Conservation (phyloP, 345 rosid genomes). For the Leavenworthia alabamica region DNA sequence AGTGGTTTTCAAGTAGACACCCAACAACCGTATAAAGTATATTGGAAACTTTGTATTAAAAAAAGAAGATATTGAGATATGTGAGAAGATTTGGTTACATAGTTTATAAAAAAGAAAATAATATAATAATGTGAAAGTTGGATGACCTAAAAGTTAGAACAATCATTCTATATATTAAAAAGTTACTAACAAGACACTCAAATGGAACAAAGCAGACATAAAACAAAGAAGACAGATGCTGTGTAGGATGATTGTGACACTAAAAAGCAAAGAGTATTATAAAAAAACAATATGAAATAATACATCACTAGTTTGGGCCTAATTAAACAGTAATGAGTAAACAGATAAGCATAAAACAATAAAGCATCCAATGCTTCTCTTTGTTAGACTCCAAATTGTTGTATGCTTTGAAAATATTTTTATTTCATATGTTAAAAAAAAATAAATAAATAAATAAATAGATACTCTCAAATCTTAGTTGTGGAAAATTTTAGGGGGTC, state of each 20-base stretch:
- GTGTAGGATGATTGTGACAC: too few relatives aligned
- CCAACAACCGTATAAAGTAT: slow-evolving; percentile 14
- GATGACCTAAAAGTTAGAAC: slow-evolving; percentile 32
- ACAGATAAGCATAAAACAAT: background rate
- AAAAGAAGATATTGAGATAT: slow-evolving; percentile 18
- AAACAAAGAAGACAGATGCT: too few relatives aligned
- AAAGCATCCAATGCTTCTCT: slow-evolving; percentile 23
- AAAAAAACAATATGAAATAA: background rate
- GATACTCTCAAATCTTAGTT: too few relatives aligned
- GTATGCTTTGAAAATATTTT: slow-evolving; percentile 4
- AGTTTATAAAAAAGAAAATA: slow-evolving; percentile 16
- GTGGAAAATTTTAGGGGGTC: too few relatives aligned
- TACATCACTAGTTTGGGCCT: background rate
- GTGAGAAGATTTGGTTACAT: slow-evolving; percentile 27
- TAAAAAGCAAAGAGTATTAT: too few relatives aligned
- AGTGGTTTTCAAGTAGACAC: slow-evolving; percentile 20
- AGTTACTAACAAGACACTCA: slow-evolving; percentile 23
- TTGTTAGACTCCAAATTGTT: too few relatives aligned
- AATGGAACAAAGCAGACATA: slow-evolving; percentile 11
- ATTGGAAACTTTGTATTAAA: background rate
- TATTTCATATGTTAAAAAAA: too few relatives aligned
- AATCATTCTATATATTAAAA: slow-evolving; percentile 23
- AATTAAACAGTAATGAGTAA: background rate
- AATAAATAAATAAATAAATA: too few relatives aligned
- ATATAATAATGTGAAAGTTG: slow-evolving; percentile 31